A percentile compares a stretch with the other conserved stretches of the same genome.
Evolutionary conservation across 108 stramenopile genomes (phyloP).

Genomic region (Pelagomonas calceolata): DNA sequence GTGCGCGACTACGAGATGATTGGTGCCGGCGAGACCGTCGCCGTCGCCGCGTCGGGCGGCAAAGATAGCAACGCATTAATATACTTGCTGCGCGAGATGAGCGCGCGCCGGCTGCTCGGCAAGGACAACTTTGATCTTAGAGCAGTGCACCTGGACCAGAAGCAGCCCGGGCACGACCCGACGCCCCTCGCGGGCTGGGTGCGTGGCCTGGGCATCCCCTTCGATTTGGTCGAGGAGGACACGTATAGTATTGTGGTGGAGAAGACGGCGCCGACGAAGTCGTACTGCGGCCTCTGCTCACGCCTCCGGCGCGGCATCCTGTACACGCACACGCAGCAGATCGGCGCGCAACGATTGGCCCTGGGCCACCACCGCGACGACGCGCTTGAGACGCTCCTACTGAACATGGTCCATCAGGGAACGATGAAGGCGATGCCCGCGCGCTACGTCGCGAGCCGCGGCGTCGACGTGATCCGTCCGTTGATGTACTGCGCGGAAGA

Average conservation of each 20-base stretch:
- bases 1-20: too few species aligned
- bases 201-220: constrained; percentile 13
- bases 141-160: constrained; percentile 49
- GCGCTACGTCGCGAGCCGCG: constrained; percentile 28
- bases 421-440: constrained; percentile 42
- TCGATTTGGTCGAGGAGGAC: constrained; percentile 35
- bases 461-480: constrained; percentile 34
- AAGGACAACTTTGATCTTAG: constrained; percentile 19
- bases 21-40: too few species aligned
- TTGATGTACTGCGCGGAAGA: constrained; percentile 32
- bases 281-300: constrained; percentile 22
- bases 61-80: constrained; percentile 43
- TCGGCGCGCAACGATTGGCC: constrained; percentile 33
- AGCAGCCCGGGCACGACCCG: constrained; percentile 47
- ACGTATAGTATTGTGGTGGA: constrained; percentile 42
- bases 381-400: constrained; percentile 39
- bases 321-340: constrained; percentile 12
- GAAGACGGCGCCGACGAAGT: constrained; percentile 32
- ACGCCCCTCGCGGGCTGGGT: constrained; percentile 30
- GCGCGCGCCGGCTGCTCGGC: constrained; percentile 17
- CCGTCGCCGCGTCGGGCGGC: background rate
- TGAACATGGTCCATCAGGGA: constrained; percentile 40
- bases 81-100: constrained; percentile 24
- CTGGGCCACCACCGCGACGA: constrained; percentile 46
- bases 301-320: too few species aligned